Evolutionary conservation across 225 moss, liverwort and hornwort genomes (phyloP).

Genomic region (Asterella californica): DNA sequence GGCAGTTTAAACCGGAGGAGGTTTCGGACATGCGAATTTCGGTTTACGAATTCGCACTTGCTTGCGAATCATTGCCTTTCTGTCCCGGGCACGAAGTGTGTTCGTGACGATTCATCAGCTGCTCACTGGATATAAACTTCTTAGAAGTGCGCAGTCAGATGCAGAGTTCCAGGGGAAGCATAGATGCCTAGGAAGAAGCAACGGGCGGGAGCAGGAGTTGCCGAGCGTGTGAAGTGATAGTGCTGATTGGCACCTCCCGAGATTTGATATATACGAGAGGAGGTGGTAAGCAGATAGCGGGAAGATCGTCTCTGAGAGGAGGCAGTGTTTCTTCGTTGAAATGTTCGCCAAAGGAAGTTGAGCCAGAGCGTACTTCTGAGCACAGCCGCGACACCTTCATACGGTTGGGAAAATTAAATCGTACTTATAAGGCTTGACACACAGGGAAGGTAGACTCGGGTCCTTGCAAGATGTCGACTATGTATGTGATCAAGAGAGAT

Average conservation of each 20-base stretch:
- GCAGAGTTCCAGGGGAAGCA: background rate
- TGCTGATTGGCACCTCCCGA: background rate
- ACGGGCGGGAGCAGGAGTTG: background rate
- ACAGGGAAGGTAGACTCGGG: background rate
- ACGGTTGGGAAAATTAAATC: no score
- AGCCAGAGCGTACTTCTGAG: no score
- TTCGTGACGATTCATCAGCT: background rate
- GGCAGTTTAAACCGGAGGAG: conserved; percentile 8
- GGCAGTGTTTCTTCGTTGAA: no score
- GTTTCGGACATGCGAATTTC: background rate
- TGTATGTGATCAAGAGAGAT: conserved; percentile 98
- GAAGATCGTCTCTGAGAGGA: background rate
- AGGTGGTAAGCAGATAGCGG: background rate
- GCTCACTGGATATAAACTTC: background rate
- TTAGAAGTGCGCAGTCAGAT: background rate
- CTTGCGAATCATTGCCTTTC: background rate
- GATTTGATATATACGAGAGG: background rate
- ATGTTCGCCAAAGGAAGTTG: no score
- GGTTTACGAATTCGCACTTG: background rate
- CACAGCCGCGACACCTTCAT: no score
- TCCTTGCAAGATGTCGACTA: conserved; percentile 35
- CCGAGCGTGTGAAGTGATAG: background rate
- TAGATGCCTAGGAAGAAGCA: background rate
- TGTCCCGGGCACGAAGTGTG: background rate
- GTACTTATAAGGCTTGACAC: no score